Evolutionary conservation across 345 rosid species (phyloP), one percentile per base, ranked within the genome.

Genomic region (Xanthoceras sorbifolium): DNA sequence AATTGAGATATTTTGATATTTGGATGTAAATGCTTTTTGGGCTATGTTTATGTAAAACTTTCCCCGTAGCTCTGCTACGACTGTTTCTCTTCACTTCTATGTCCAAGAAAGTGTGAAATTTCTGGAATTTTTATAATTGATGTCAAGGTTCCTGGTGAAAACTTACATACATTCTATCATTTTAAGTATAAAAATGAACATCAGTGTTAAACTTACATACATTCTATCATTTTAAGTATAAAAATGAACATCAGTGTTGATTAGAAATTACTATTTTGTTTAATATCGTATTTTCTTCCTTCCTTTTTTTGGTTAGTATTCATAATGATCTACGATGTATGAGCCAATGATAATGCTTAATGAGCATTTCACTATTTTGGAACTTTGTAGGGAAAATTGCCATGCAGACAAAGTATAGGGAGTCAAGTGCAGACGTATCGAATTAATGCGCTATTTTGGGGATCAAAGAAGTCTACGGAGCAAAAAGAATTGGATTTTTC

Each of bases 361-460:
- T 57, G 28, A n/a, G n/a, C 6, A 23, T 57, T 34, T 67, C 42
- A 55, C 40, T 57, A 32, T 72, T 17, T 61, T 69, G 36, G 46
- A 74, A 69, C 22, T 80, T 67, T 22, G 61, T 31, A 93, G 98
- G 91, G 84, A 68, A 90, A 81, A 64, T 63, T 81, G 5, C 69
- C 50, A 77, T 59, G 81, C 9, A 62, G 50, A 69, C 85, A 48
- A n/a, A 48, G 76, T 36, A 14, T 68, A 5, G 52, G 55, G 76
- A 84, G 78, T 64, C 68, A 84, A 12, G 64, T 70, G 62, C 77
- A 79, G 72, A 57, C 76, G 34, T 73, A 73, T 40, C 83, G 74
- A 67, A 80, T 89, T 54, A 82, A 78, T 38, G 97, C 98, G 1
- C 40, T 93, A 63, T 94, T 94, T 72, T 93, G 98, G 97, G 88